Evolutionary conservation across 192 early-diverging fungal species (phyloP), one percentile per base, ranked within the genome.

Genomic region (Podila minutissima): DNA sequence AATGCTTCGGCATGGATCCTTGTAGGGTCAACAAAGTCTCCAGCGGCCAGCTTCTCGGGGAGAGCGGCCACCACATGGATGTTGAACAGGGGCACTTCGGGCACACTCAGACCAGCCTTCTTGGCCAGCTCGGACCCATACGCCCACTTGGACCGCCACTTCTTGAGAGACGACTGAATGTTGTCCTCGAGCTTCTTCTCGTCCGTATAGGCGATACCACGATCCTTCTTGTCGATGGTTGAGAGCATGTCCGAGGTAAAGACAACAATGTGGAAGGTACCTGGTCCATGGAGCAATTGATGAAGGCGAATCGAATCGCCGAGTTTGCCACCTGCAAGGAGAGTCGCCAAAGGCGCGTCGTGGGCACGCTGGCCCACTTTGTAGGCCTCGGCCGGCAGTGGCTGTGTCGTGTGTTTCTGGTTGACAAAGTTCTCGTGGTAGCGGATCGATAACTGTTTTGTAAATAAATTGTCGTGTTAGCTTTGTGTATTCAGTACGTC

Each of bases 351-450:
- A 22, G 77, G 62, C 15, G 70, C 77, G 65, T 81, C 77, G 12
- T 81, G 77, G 19, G 77, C 77, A 32, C 70, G 71, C 31, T 81
- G 77, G n/a, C 77, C 77, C 11, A 81, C 77, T 49, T 73, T 66
- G 22, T 15, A 73, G 1, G 51, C 62, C 7, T 60, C 70, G n/a
- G 33, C 53, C 11, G 62, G 66, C 38, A 51, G 2, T 6, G 53
- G 51, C 19, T 81, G 77, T 49, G 66, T 35, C 13, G 65, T 64
- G 58, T 81, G 77, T n/a, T 32, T 37, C 37, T 73, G 71, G 51
- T 73, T 81, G 62, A 81, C 37, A 51, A 35, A 20, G 46, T 81
- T 81, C 33, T 69, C 67, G 5, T 64, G 17, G 35, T 81, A 81
- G 0, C 63, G 67, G 53, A 66, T 73, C 6, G 77, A 37, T 4